Evolutionary conservation across 2,329 filamentous ascomycete genomes (phyloP).

Genomic region (Sporothrix pallida): DNA sequence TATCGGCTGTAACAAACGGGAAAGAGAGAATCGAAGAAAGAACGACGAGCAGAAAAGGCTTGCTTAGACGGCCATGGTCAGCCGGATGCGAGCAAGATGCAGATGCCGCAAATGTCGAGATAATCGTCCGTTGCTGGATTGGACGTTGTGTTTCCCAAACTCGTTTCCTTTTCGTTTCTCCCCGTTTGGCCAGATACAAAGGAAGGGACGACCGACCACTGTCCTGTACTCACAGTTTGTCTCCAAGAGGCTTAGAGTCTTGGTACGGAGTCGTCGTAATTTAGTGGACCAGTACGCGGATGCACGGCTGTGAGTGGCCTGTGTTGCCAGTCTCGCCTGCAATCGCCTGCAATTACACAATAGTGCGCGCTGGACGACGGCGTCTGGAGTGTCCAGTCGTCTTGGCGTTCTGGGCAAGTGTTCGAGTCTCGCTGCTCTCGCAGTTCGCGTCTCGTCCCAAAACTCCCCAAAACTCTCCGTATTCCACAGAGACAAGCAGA

Average conservation of each 20-base stretch:
- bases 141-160: neutral
- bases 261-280: constrained; percentile 23
- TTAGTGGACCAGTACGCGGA: constrained; percentile 22
- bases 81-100: constrained; percentile 1
- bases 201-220: neutral
- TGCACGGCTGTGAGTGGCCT: constrained; percentile 5
- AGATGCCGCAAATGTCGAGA: neutral
- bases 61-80: constrained; percentile 24
- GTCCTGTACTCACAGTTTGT: too few relatives aligned
- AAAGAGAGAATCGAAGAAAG: neutral
- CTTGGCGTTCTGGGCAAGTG: constrained; percentile 2
- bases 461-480: neutral
- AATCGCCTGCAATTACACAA: neutral
- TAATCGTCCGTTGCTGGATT: neutral
- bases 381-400: neutral
- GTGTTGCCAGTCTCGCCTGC: constrained; percentile 7
- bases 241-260: constrained; percentile 9
- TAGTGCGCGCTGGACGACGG: neutral
- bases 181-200: constrained; percentile 4
- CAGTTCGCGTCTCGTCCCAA: constrained; percentile 24
- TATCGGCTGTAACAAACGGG: neutral
- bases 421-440: constrained; percentile 14
- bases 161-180: neutral
- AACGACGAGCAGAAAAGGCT: neutral
- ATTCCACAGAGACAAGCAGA: constrained; percentile 2